Conservation (phyloP, 345 rosid genomes). For the Noccaea caerulescens region DNA sequence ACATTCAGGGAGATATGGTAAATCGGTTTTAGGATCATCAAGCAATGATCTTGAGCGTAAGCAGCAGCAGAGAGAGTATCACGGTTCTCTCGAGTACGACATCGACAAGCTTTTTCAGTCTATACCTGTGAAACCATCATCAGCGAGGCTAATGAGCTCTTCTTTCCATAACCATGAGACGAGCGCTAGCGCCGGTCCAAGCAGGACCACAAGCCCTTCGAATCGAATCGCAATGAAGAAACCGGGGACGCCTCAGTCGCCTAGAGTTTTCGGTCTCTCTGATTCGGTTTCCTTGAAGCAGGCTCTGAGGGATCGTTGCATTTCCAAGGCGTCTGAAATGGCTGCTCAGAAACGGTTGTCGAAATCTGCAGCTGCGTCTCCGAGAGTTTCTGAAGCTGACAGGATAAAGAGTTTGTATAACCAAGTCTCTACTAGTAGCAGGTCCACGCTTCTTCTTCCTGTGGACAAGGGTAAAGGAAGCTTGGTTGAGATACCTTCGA, state of each 20-base stretch:
- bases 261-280: conserved; percentile 60
- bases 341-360: conserved; percentile 89
- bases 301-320: conserved; percentile 85
- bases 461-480: conserved; percentile 52
- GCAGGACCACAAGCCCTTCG: conserved; percentile 65
- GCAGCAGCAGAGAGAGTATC: conserved; percentile 48
- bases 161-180: conserved; percentile 46
- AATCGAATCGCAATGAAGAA: conserved; percentile 67
- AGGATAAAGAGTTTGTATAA: conserved; percentile 83
- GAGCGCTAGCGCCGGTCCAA: conserved; percentile 52
- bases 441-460: conserved; percentile 46
- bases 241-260: conserved; percentile 72
- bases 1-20: conserved; percentile 52
- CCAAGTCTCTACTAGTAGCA: conserved; percentile 55
- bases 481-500: conserved; percentile 52
- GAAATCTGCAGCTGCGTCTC: conserved; percentile 54
- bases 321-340: conserved; percentile 97
- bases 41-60: conserved; percentile 56
- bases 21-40: conserved; percentile 51
- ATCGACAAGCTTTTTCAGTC: conserved; percentile 90
- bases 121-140: conserved; percentile 62
- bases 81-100: conserved; percentile 76
- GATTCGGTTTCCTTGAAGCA: conserved; percentile 88
- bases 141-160: conserved; percentile 52
- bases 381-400: conserved; percentile 75